phyloP scores from a whole-genome alignment of 2,329 filamentous ascomycete genomes.

The Grosmannia serpens region DNA sequence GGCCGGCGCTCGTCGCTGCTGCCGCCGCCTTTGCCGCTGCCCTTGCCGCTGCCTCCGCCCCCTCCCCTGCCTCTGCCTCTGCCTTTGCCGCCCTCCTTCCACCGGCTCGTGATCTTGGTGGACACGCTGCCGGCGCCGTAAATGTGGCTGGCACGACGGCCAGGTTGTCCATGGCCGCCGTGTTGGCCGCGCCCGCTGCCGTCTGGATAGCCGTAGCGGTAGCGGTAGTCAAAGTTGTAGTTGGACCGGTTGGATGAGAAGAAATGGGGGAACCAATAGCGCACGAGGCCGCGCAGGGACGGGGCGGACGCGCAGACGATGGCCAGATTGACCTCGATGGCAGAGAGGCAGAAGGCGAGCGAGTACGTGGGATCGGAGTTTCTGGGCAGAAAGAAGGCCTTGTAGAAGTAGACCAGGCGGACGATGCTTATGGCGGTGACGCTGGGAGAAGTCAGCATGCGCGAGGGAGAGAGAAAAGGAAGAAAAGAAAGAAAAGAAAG shows the following conservation, averaged over 20 bases:
- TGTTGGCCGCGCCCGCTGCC: not conserved
- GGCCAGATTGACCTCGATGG: slow-evolving; percentile 29
- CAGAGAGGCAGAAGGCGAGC: slow-evolving; percentile 24
- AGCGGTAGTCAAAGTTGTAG: slow-evolving; percentile 4
- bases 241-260: slow-evolving; percentile 9
- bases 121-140: slow-evolving; percentile 7
- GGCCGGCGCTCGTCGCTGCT: not conserved
- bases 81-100: not conserved
- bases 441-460: slow-evolving; percentile 10
- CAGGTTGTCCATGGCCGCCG: not conserved
- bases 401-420: slow-evolving; percentile 21
- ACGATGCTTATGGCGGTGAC: slow-evolving; percentile 24
- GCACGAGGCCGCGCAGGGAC: slow-evolving; percentile 18
- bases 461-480: not conserved
- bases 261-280: slow-evolving; percentile 13
- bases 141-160: not conserved
- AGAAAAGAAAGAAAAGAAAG: not conserved
- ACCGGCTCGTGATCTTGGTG: slow-evolving; percentile 7
- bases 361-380: slow-evolving; percentile 18
- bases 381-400: slow-evolving; percentile 19
- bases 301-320: slow-evolving; percentile 30
- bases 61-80: not conserved
- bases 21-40: not conserved
- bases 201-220: not conserved
- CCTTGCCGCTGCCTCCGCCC: not conserved